phyloP scores from a whole-genome alignment of 345 rosid genomes.

The Acer campestre region DNA sequence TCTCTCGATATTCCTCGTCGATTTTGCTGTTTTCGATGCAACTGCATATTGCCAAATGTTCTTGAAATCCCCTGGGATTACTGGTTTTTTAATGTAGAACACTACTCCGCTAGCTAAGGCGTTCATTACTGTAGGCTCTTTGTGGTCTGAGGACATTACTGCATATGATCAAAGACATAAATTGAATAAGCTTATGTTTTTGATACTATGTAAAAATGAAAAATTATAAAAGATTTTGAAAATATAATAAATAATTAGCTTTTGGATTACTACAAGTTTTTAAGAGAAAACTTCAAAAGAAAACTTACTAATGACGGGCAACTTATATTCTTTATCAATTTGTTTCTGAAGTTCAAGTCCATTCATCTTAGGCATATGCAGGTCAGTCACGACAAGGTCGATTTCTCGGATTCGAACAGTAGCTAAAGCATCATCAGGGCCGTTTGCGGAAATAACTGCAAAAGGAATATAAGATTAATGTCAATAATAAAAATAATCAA shows the following conservation, averaged over 20 bases:
- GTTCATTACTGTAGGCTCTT: slow-evolving; percentile 38
- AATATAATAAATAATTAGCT: too few species aligned
- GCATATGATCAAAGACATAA: neutral
- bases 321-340: neutral
- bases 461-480: neutral
- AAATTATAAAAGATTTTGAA: neutral
- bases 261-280: neutral
- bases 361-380: neutral
- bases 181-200: neutral
- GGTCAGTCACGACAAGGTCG: neutral
- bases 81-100: slow-evolving; percentile 62
- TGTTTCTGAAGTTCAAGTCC: neutral
- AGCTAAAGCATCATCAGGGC: neutral
- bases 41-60: slow-evolving; percentile 59
- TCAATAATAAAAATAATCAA: neutral
- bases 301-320: neutral
- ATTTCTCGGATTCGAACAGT: neutral
- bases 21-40: slow-evolving; percentile 38
- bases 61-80: slow-evolving; percentile 45
- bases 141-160: slow-evolving; percentile 75
- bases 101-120: slow-evolving; percentile 63
- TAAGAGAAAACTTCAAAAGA: too few species aligned
- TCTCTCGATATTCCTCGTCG: slow-evolving; percentile 16
- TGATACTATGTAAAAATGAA: neutral
- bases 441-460: neutral